Evolutionary conservation across 805 yeast species (phyloP).

Genomic region (Teunomyces stri): DNA sequence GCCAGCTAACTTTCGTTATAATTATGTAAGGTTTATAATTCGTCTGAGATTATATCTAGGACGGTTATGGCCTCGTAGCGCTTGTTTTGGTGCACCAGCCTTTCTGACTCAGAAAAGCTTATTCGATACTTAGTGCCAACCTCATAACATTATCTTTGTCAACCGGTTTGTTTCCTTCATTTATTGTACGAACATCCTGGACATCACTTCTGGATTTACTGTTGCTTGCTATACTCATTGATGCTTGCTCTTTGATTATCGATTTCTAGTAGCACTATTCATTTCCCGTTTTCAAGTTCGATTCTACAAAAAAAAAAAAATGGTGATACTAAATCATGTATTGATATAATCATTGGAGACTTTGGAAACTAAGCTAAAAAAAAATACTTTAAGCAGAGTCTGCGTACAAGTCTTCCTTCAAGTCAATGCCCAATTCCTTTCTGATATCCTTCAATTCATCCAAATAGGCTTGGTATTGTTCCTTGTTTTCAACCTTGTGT

Average conservation of each 20-base stretch:
- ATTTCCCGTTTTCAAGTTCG: too few relatives aligned
- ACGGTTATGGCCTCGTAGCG: too few relatives aligned
- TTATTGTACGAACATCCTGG: too few relatives aligned
- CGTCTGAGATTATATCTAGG: too few relatives aligned
- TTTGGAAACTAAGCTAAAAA: neutral
- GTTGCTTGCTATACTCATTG: neutral
- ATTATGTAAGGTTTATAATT: too few relatives aligned
- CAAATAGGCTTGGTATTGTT: constrained; percentile 93
- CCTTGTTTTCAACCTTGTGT: constrained; percentile 91
- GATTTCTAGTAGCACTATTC: neutral
- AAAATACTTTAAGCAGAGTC: constrained; percentile 22
- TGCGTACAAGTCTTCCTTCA: constrained; percentile 80
- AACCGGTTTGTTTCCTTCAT: too few relatives aligned
- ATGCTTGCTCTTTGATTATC: neutral
- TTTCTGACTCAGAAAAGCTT: neutral
- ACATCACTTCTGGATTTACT: neutral
- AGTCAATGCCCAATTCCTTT: constrained; percentile 87
- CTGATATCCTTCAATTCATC: constrained; percentile 91
- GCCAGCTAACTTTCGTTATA: too few relatives aligned
- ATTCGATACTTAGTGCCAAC: too few relatives aligned
- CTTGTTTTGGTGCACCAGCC: neutral
- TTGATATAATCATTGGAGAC: neutral
- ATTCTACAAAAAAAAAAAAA: neutral
- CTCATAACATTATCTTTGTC: too few relatives aligned
- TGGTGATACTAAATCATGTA: neutral